phyloP scores from a whole-genome alignment of 2,329 filamentous ascomycete species.

The Karstenula rhodostoma region DNA sequence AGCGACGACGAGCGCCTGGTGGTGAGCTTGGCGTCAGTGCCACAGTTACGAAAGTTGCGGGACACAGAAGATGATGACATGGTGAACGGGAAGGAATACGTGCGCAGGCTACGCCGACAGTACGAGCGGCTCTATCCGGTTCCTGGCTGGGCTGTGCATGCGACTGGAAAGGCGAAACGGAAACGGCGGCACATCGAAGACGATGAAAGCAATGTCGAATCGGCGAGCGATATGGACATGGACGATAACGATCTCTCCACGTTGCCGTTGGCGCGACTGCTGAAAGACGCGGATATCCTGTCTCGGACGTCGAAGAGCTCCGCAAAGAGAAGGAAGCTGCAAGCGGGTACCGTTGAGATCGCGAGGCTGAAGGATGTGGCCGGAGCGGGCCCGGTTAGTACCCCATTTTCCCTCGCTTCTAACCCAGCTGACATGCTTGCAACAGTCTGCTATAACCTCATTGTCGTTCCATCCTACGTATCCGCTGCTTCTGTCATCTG shows the following conservation, averaged over 20 bases:
- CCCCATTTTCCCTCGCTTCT: neutral
- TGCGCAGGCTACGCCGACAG: slow-evolving; percentile 79
- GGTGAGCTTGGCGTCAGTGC: slow-evolving; percentile 80
- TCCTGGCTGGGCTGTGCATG: slow-evolving; percentile 67
- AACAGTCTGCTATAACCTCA: slow-evolving; percentile 76
- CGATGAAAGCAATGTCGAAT: slow-evolving; percentile 55
- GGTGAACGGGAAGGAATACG: slow-evolving; percentile 86
- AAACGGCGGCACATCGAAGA: slow-evolving; percentile 58
- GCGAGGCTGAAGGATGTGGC: slow-evolving; percentile 87
- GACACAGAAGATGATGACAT: slow-evolving; percentile 83
- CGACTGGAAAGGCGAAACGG: slow-evolving; percentile 50
- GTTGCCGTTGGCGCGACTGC: slow-evolving; percentile 79
- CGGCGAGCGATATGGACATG: slow-evolving; percentile 64
- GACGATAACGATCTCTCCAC: slow-evolving; percentile 64
- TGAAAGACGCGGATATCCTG: slow-evolving; percentile 77
- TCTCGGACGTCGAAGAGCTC: slow-evolving; percentile 60
- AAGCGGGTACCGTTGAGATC: slow-evolving; percentile 89
- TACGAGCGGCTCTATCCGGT: slow-evolving; percentile 70
- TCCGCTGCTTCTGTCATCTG: slow-evolving; percentile 88
- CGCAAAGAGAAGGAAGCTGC: slow-evolving; percentile 73
- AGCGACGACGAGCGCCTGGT: slow-evolving; percentile 91
- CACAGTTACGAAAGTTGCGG: slow-evolving; percentile 82
- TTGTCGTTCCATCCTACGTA: slow-evolving; percentile 89
- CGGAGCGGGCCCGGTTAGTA: slow-evolving; percentile 71
- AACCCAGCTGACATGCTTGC: slow-evolving; percentile 23